Base-by-base conservation (phyloP, 2,329 filamentous ascomycete species). In the Talaromyces funiculosus region DNA sequence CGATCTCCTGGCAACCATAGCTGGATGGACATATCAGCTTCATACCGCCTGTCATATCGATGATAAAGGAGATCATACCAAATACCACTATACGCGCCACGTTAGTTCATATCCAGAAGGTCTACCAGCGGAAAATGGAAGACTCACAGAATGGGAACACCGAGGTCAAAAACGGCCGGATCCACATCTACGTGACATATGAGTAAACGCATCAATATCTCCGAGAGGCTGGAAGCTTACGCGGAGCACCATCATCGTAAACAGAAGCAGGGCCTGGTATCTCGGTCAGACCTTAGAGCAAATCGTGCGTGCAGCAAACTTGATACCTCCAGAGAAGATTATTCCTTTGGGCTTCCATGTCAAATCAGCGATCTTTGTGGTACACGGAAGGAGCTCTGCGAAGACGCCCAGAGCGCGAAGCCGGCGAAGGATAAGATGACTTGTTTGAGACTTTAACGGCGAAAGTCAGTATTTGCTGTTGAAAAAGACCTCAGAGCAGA, bases 311-410 rank as follows among this genome's bases (percentile, higher is more conserved):
- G n/a, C 51, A 6, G 18, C 2, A 20, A 10, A 2, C 7, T 38
- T n/a, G 38, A 37, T 49, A 51, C 45, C 53, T 33, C 55, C 53
- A 47, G 49, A 55, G 18, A 55, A 24, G 12, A 56, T 40, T 65
- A 97, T 86, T 67, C 92, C 93, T 71, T 88, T 89, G 20, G 93
- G 93, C 71, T 86, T 91, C 81, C 84, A 96, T 51, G 81, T 72
- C 35, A 96, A 82, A 60, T 94, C 90, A 6, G 84, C 79, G 22
- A 95, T 76, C 80, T 93, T 61, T 16, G 56, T 59, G 16, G 57
- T 59, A 24, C 92, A 96, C 22, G 90, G 90, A 45, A 95, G 85
- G 87, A 96, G 89, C 79, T 96, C 92, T 63, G 86, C 86, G 80
- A 90, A 96, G 73, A 95, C 84, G 78, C 88, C 88, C 75, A 95